phyloP scores from a whole-genome alignment of 2,329 filamentous ascomycete species.

The Ophiocordyceps polyrhachis-furcata region DNA sequence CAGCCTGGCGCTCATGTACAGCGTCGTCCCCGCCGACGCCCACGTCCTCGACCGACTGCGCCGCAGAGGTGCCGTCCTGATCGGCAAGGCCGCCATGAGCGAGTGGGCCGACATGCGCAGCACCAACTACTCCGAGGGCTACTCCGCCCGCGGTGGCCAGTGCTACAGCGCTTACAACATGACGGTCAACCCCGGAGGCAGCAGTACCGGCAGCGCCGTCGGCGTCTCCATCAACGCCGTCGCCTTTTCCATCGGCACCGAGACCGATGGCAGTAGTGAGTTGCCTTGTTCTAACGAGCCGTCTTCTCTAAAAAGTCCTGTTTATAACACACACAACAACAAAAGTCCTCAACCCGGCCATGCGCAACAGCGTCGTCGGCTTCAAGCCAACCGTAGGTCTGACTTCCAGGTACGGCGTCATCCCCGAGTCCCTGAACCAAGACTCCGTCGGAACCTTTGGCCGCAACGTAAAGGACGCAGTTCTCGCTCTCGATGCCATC shows the following conservation, averaged over 20 bases:
- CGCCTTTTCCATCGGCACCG: slow-evolving; percentile 50
- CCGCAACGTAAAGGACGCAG: slow-evolving; percentile 49
- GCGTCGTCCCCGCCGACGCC: slow-evolving; percentile 48
- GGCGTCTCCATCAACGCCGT: slow-evolving; percentile 45
- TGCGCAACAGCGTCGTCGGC: slow-evolving; percentile 49
- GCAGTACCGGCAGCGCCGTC: slow-evolving; percentile 45
- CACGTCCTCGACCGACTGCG: slow-evolving; percentile 42
- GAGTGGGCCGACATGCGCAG: slow-evolving; percentile 61
- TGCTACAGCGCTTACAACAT: slow-evolving; percentile 49
- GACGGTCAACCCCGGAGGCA: slow-evolving; percentile 48
- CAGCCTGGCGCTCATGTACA: slow-evolving; percentile 46
- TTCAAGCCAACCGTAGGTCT: slow-evolving; percentile 61
- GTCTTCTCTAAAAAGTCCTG: too few relatives aligned
- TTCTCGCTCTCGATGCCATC: slow-evolving; percentile 47
- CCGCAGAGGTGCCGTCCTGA: slow-evolving; percentile 45
- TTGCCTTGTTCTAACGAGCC: too few relatives aligned
- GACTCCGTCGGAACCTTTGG: slow-evolving; percentile 53
- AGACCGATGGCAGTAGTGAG: slow-evolving; percentile 48
- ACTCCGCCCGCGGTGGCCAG: slow-evolving; percentile 45
- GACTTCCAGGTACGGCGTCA: slow-evolving; percentile 42
- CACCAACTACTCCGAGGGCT: slow-evolving; percentile 50
- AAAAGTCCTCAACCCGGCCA: slow-evolving; percentile 55
- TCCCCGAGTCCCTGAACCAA: slow-evolving; percentile 49
- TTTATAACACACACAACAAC: too few relatives aligned
- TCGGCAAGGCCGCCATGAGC: slow-evolving; percentile 52